Evolutionary conservation across 257 asterid species (phyloP).

Genomic region (Solanum commersonii): DNA sequence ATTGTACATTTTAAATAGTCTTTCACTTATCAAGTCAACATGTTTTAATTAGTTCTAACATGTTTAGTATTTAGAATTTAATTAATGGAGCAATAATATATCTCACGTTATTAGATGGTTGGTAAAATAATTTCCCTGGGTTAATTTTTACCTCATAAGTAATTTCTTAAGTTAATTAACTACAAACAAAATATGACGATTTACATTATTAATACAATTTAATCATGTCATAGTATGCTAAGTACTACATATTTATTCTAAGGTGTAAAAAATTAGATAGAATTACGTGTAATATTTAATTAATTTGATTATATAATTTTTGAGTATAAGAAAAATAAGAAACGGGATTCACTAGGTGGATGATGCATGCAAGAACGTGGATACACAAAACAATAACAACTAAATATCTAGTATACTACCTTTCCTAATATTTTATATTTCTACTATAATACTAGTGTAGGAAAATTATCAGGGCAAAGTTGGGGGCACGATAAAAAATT

Average conservation of each 20-base stretch:
- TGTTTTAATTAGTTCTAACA: neutral
- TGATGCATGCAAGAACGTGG: neutral
- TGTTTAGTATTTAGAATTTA: neutral
- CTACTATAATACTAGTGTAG: neutral
- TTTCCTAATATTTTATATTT: neutral
- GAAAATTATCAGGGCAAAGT: rapidly evolving
- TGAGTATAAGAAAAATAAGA: neutral
- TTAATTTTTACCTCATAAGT: neutral
- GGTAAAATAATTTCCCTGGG: neutral
- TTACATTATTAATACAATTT: neutral
- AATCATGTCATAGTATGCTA: neutral
- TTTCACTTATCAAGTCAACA: neutral
- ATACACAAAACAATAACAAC: neutral
- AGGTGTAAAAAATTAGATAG: neutral
- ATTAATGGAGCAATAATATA: neutral
- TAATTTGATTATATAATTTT: neutral
- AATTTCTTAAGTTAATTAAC: neutral
- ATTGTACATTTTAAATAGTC: neutral
- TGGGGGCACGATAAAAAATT: rapidly evolving
- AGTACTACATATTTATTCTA: neutral
- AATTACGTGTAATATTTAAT: neutral
- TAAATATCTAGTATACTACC: neutral
- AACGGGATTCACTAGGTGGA: neutral
- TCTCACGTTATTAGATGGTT: neutral
- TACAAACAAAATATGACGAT: neutral